These are phyloP conservation scores for Pelargonium citronellum DNA, from an alignment of 441 rosid genomes.

Conservation along the genomic window DNA sequence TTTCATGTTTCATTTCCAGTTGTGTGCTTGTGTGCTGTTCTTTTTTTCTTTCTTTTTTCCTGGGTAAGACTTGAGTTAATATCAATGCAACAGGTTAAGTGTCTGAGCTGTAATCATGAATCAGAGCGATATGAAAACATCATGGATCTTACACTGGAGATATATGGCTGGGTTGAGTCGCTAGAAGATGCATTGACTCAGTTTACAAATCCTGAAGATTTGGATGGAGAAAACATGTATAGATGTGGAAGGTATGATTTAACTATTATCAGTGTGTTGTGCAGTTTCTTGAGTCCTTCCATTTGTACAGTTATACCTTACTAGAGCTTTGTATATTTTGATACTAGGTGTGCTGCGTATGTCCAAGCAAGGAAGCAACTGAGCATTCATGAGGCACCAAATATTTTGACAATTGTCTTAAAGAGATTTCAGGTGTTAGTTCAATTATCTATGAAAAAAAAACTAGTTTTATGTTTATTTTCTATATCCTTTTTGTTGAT, in stretches of 20 bases:
- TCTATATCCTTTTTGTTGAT: too few relatives aligned
- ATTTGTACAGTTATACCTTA: too few relatives aligned
- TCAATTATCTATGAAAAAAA: too few relatives aligned
- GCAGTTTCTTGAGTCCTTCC: too few relatives aligned
- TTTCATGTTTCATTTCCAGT: background rate
- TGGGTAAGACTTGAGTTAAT: background rate
- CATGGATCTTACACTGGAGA: conserved; percentile 83
- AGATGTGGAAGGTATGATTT: conserved; percentile 75
- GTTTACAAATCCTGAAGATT: conserved; percentile 72
- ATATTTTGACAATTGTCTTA: conserved; percentile 76
- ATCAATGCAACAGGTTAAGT: conserved; percentile 49
- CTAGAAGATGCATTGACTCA: conserved; percentile 77
- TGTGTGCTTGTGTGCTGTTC: too few relatives aligned
- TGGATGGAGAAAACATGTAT: conserved; percentile 89
- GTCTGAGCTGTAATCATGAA: conserved; percentile 67
- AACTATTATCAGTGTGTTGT: background rate
- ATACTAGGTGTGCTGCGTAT: conserved; percentile 58
- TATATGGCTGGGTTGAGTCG: conserved; percentile 76
- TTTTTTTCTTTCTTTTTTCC: too few relatives aligned
- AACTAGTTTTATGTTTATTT: too few relatives aligned
- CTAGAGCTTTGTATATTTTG: too few relatives aligned
- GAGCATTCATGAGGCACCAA: conserved; percentile 80
- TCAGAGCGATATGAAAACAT: conserved; percentile 78
- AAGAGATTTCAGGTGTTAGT: conserved; percentile 65
- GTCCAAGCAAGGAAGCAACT: conserved; percentile 74